A percentile compares a stretch with the other conserved stretches of the same genome.
Evolutionary conservation across 208 protist species (phyloP).

Genomic region (Trypanosoma theileri): DNA sequence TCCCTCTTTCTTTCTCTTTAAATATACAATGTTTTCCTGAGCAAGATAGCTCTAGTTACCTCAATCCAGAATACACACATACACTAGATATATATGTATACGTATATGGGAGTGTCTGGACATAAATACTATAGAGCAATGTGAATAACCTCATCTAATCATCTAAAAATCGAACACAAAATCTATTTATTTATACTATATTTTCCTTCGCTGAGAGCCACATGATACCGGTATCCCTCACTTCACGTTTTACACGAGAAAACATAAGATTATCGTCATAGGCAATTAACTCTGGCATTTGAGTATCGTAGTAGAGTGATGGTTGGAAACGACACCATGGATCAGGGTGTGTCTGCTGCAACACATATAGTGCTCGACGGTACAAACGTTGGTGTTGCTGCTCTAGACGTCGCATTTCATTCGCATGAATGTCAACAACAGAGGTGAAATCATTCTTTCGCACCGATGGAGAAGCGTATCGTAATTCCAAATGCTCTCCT

Average conservation of each 20-base stretch:
- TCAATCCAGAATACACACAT: not conserved
- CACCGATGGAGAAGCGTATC: slow-evolving; percentile 8
- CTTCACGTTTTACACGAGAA: slow-evolving; percentile 24
- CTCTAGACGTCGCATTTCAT: slow-evolving; percentile 17
- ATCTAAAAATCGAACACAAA: not conserved
- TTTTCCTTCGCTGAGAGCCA: not conserved
- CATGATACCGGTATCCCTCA: slow-evolving; percentile 19
- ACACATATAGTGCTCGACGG: slow-evolving; percentile 2
- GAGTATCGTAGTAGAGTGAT: slow-evolving; percentile 12
- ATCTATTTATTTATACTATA: not conserved
- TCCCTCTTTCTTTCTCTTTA: not conserved
- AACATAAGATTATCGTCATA: slow-evolving; percentile 13
- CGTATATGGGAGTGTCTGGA: not conserved
- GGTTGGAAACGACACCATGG: slow-evolving; percentile 24
- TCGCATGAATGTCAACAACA: slow-evolving; percentile 10
- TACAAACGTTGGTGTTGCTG: slow-evolving; percentile 19
- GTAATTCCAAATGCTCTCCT: slow-evolving; percentile 8
- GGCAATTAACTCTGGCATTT: slow-evolving; percentile 19
- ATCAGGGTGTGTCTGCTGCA: slow-evolving; percentile 28
- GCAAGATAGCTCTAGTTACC: not conserved
- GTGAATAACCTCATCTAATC: not conserved
- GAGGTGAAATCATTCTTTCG: slow-evolving; percentile 20
- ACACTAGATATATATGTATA: not conserved
- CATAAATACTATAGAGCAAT: too few relatives aligned
- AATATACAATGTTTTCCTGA: not conserved